These are phyloP conservation scores for Theileria equi DNA, from an alignment of 169 alveolate species.

Conservation along the genomic window DNA sequence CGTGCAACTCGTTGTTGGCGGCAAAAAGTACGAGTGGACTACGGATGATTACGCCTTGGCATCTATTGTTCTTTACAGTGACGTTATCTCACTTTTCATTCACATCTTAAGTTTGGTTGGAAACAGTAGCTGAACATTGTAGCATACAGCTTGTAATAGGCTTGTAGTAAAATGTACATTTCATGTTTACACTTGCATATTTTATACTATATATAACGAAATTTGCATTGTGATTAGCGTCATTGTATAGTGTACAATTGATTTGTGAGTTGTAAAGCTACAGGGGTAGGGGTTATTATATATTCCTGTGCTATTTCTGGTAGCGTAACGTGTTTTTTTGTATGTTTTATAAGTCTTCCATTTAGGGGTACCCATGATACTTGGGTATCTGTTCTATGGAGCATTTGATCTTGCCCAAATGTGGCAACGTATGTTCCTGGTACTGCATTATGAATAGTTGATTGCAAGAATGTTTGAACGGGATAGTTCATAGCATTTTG, in stretches of 20 bases:
- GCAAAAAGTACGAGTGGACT: slow-evolving; percentile 80
- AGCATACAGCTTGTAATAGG: slow-evolving; percentile 3
- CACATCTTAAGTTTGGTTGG: slow-evolving; percentile 68
- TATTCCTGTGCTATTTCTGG: not conserved
- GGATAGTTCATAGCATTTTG: no score
- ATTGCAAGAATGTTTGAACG: no score
- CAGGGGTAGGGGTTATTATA: slow-evolving; percentile 1
- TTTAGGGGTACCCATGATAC: slow-evolving; percentile 9
- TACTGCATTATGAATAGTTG: no score
- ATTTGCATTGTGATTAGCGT: not conserved
- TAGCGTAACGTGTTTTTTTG: slow-evolving; percentile 1
- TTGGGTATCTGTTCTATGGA: no score
- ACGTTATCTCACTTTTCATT: slow-evolving; percentile 82
- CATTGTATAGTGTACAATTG: not conserved
- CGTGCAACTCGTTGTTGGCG: slow-evolving; percentile 87
- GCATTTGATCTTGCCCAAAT: no score
- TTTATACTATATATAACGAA: slow-evolving; percentile 7
- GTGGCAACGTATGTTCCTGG: no score
- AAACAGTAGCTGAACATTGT: not conserved
- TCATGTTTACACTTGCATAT: not conserved
- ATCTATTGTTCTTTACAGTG: slow-evolving; percentile 85
- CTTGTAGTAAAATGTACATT: not conserved
- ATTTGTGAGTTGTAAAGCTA: not conserved
- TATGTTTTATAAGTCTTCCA: slow-evolving; percentile 7
- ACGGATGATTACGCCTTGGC: slow-evolving; percentile 92